Conservation (phyloP, 176 grass and related monocot genomes). For the Juncus effusus region DNA sequence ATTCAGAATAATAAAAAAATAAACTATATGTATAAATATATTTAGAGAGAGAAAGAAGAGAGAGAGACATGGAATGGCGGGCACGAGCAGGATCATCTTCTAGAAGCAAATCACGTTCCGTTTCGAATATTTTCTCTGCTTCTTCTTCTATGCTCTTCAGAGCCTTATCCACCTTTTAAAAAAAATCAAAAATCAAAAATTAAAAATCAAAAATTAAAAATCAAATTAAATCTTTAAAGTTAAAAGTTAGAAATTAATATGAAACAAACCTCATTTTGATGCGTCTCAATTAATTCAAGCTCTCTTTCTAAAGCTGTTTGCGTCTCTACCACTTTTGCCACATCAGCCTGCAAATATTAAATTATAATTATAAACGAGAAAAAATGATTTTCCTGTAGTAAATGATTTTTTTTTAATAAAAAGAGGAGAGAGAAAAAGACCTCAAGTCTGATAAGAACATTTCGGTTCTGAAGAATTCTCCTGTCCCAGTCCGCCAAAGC, state of each 20-base stretch:
- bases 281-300: constrained; percentile 97
- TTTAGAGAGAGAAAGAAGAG: background rate
- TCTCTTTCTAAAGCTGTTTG: constrained; percentile 90
- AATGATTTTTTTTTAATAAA: background rate
- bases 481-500: constrained; percentile 94
- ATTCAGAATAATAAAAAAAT: background rate
- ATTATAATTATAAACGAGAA: background rate
- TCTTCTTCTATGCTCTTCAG: constrained; percentile 94
- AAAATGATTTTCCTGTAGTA: background rate
- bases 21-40: constrained; percentile 10
- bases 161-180: constrained; percentile 80
- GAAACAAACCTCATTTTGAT: constrained; percentile 71
- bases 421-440: constrained; percentile 24
- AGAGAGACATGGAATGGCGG: constrained; percentile 88
- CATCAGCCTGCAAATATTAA: constrained; percentile 68
- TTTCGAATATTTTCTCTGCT: constrained; percentile 83
- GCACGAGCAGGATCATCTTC: constrained; percentile 82
- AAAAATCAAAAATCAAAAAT: constrained; percentile 12
- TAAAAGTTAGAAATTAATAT: background rate
- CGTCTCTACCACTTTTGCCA: constrained; percentile 97
- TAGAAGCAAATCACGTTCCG: constrained; percentile 72
- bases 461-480: constrained; percentile 96
- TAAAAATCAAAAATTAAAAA: background rate
- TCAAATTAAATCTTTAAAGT: background rate
- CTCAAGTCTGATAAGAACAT: constrained; percentile 97